Evolutionary conservation across 148 eudicot genomes (phyloP), one percentile per base, ranked within the genome.

Genomic region (Gaultheria prostrata): DNA sequence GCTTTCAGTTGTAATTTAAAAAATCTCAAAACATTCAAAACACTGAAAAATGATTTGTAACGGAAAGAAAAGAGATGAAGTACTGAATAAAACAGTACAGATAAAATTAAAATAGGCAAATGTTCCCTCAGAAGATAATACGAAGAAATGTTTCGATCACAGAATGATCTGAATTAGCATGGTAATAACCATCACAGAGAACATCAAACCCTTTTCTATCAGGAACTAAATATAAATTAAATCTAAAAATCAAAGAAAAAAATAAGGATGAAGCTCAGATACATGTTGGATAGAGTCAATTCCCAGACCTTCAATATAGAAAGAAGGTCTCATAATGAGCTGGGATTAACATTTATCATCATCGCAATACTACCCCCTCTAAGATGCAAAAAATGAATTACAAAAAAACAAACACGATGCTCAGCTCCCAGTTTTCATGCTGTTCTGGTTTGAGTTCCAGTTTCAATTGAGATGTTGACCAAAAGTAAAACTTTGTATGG

Each of bases 291-390:
- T 28, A 21, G 70, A 32, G 84, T 82, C 1, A 39, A 53, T 20
- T 82, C 84, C 84, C 35, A 6, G 84, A 28, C 84, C 78, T 72
- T 4, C 43, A 39, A 39, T 14, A 17, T 8, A 26, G 30, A 33
- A 51, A 73, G 6, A 24, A 50, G 70, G 79, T 67, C 84, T 82
- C 75, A 30, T 71, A 71, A 33, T 71, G 75, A 71, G 75, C 46
- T 71, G 75, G 43, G 75, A 71, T 71, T 33, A 71, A 71, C 46
- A 71, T 4, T 33, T 71, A 71, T 32, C 75, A 32, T 71, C 75
- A 71, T 17, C 9, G 4, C 75, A 71, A 15, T 35, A 71, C 46
- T 3, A 15, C 8, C 21, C 18, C 17, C 0, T 71, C 13, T 9
- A 4, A 10, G 4, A 1, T 9, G 1, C 65, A n/a, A 28, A 10